These are phyloP conservation scores for Myrmaecium sp. DNA, from an alignment of 2,329 filamentous ascomycete genomes.

Conservation along the genomic window DNA sequence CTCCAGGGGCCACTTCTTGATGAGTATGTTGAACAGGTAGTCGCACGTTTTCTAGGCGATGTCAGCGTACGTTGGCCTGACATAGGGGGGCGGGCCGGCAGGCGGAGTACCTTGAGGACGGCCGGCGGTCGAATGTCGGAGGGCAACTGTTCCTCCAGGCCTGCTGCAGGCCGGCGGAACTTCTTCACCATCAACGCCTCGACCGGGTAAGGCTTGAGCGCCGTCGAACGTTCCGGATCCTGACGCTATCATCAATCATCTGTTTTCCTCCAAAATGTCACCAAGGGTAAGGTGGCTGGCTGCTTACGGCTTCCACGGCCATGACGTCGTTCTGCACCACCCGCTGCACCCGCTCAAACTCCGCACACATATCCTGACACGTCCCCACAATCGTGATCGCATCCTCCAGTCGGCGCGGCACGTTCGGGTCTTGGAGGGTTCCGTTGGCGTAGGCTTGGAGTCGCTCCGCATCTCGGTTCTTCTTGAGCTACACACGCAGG, in stretches of 20 bases:
- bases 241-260: conserved; percentile 3
- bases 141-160: conserved; percentile 44
- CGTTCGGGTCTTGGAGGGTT: conserved; percentile 41
- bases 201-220: conserved; percentile 21
- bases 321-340: conserved; percentile 46
- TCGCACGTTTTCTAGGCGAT: conserved; percentile 13
- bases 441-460: conserved; percentile 31
- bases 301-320: conserved; percentile 39
- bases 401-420: conserved; percentile 40
- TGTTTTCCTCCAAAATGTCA: too few relatives aligned
- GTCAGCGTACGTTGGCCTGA: conserved; percentile 2
- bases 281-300: conserved; percentile 3
- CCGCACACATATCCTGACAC: conserved; percentile 47
- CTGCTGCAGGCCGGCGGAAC: conserved; percentile 45
- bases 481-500: conserved; percentile 7
- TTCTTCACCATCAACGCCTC: conserved; percentile 46
- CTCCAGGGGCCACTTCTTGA: conserved; percentile 24
- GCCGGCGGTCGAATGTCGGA: conserved; percentile 44
- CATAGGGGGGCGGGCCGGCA: neutral
- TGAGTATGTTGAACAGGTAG: conserved; percentile 27
- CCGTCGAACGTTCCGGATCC: conserved; percentile 13
- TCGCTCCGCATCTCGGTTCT: conserved; percentile 6
- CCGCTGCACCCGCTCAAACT: conserved; percentile 44
- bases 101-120: conserved; percentile 20
- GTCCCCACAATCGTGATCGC: conserved; percentile 45